Conservation (phyloP, 306 rosid species). For the Glycine tomentella region DNA sequence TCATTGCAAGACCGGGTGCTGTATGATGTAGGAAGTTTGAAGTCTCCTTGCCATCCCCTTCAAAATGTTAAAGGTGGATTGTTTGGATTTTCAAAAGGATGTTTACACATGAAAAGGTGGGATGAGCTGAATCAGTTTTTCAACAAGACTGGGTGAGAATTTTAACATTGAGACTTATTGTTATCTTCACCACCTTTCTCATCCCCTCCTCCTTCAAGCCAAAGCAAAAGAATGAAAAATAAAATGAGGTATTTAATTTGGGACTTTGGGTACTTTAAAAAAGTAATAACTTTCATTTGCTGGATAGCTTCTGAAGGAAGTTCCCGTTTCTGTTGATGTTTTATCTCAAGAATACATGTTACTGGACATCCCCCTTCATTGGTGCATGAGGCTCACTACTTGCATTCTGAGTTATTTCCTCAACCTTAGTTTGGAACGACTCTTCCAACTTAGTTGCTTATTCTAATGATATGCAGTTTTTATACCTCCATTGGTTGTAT, state of each 20-base stretch:
- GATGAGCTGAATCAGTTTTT: conserved; percentile 91
- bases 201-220: conserved; percentile 9
- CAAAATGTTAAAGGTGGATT: conserved; percentile 68
- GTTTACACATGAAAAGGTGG: conserved; percentile 93
- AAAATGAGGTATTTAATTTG: conserved; percentile 25
- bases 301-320: conserved; percentile 24
- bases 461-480: conserved; percentile 6
- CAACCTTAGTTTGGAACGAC: conserved; percentile 13
- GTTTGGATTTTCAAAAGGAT: conserved; percentile 95
- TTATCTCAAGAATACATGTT: not conserved
- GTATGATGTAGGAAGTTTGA: conserved; percentile 72
- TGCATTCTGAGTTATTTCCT: conserved; percentile 14
- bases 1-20: conserved; percentile 93
- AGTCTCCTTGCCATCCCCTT: conserved; percentile 81
- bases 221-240: conserved; percentile 11
- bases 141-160: conserved; percentile 83
- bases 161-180: conserved; percentile 35
- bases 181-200: conserved; percentile 27
- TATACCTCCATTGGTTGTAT: conserved; percentile 9
- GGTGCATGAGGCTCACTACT: not conserved
- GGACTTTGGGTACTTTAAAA: conserved; percentile 17
- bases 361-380: not conserved
- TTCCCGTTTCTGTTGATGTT: not conserved
- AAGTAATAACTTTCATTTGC: conserved; percentile 33
- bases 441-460: conserved; percentile 17